Evolutionary conservation across 176 grass and related monocot species (phyloP).

Genomic region (Ensete ventricosum): DNA sequence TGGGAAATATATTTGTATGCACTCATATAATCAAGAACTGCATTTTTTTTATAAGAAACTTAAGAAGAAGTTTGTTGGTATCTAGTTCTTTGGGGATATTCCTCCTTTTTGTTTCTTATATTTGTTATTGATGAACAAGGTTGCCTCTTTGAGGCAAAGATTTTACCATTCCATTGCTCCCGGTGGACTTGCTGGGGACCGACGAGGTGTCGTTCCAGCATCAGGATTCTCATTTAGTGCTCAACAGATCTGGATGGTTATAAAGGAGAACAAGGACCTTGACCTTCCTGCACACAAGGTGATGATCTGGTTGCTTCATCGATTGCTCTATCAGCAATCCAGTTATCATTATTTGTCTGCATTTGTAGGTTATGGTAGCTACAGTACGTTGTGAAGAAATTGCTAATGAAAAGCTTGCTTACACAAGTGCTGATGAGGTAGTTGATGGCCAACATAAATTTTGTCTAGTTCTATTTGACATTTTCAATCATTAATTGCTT

Average conservation of each 20-base stretch:
- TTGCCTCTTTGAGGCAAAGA: slow-evolving; percentile 70
- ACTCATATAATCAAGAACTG: too few relatives aligned
- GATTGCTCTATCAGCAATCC: not conserved
- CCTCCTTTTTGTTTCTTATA: not conserved
- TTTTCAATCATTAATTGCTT: not conserved
- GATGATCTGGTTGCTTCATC: not conserved
- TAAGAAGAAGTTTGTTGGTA: too few relatives aligned
- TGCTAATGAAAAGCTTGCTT: slow-evolving; percentile 74
- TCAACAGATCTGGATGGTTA: slow-evolving; percentile 89
- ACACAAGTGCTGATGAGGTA: slow-evolving; percentile 66
- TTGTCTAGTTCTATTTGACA: not conserved
- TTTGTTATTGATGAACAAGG: slow-evolving; percentile 30
- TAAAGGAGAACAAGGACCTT: slow-evolving; percentile 95
- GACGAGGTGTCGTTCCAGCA: slow-evolving; percentile 74
- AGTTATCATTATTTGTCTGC: not conserved
- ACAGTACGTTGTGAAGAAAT: slow-evolving; percentile 93
- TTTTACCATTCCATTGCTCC: slow-evolving; percentile 87
- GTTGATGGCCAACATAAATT: not conserved
- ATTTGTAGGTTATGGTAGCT: slow-evolving; percentile 83
- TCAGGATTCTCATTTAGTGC: slow-evolving; percentile 84
- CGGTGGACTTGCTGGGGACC: slow-evolving; percentile 83
- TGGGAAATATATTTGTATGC: too few relatives aligned
- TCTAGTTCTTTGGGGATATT: too few relatives aligned
- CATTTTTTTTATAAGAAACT: too few relatives aligned
- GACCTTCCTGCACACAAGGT: slow-evolving; percentile 96